Conservation (phyloP, 352 stramenopile genomes). For the Aphanomyces astaci region DNA sequence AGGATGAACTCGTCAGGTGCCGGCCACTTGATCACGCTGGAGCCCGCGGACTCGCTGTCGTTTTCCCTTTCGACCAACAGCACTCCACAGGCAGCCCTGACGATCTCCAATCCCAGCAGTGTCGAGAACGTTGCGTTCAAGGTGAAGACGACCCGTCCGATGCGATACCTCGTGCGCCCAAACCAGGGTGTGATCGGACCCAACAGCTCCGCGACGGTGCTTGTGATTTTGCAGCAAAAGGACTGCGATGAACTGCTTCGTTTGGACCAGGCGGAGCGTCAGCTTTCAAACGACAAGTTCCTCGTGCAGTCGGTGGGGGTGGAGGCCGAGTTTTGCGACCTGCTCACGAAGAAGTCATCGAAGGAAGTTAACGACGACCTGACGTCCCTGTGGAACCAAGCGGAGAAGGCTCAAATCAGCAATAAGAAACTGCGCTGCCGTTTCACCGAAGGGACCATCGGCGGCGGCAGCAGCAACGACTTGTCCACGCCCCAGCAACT, state of each 20-base stretch:
- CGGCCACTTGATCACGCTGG: constrained; percentile 29
- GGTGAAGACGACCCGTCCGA: constrained; percentile 80
- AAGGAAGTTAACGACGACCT: constrained; percentile 86
- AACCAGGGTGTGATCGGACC: constrained; percentile 78
- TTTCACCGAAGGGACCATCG: constrained; percentile 50
- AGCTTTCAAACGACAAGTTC: constrained; percentile 86
- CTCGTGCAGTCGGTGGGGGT: constrained; percentile 81
- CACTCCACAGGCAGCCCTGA: constrained; percentile 70
- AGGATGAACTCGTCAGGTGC: constrained; percentile 7
- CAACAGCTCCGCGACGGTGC: constrained; percentile 67
- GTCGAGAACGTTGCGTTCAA: constrained; percentile 82
- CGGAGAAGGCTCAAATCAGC: constrained; percentile 65
- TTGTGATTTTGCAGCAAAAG: constrained; percentile 85
- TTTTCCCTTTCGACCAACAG: constrained; percentile 57
- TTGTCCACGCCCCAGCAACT: constrained; percentile 32
- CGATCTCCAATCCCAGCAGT: constrained; percentile 76
- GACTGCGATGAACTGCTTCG: constrained; percentile 81
- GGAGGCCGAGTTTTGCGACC: constrained; percentile 77
- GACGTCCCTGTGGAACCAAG: constrained; percentile 75
- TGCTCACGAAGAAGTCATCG: constrained; percentile 76
- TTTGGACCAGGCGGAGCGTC: constrained; percentile 61
- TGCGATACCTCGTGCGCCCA: constrained; percentile 84
- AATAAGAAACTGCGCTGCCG: constrained; percentile 87
- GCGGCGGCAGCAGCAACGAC: background rate
- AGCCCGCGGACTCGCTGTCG: constrained; percentile 70